Base-by-base conservation (phyloP, 1,139 yeast species). In the Casaregolazyma lundiana region DNA sequence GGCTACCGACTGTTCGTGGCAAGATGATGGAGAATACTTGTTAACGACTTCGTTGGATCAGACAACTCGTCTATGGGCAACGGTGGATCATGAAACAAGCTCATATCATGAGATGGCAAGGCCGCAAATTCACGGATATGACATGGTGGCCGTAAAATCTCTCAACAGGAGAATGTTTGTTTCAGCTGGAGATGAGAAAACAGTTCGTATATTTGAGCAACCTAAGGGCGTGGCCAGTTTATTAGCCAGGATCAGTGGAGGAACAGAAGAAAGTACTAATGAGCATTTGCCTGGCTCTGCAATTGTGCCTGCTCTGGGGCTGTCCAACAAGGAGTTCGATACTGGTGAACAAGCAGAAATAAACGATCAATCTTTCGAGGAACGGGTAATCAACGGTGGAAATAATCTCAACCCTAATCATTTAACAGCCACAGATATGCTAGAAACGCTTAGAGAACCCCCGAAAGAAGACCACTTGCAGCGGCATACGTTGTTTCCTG, bases 101-200 rank as follows among this genome's bases (percentile, higher is more conserved):
- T 89, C 96, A 96, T 45, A 45, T 29, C 85, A 83, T 62, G 99
- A 94, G 63, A 81, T 92, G 64, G 88, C 96, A 1, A 76, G 99
- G 56, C 98, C 98, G 0, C 99, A 94, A 63, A 92, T 94, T 53
- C 99, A 94, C 64, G 99, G 99, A 9, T 94, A 88, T 62, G 97
- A 94, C 63, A 89, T 94, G 97, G 76, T 87, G 38, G 81, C 95
- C 54, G 71, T 86, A n/a, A 80, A 80, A 42, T 74, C 83, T 17
- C 65, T 92, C 19, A 68, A 77, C 18, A 67, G 73, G 38, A 72
- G 84, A 1, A 71, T 77, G 51, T 90, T 86, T 68, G 88, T 90
- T 3, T 87, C 96, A 49, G 97, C 92, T 13, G 98, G 97, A 39
- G 99, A 94, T 63, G 99, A 94, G 61, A 94, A 94, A 68, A 83